A percentile compares a stretch with the other conserved stretches of the same genome.
phyloP scores from a whole-genome alignment of 2,329 filamentous ascomycete genomes.

The Juglanconis oblonga region DNA sequence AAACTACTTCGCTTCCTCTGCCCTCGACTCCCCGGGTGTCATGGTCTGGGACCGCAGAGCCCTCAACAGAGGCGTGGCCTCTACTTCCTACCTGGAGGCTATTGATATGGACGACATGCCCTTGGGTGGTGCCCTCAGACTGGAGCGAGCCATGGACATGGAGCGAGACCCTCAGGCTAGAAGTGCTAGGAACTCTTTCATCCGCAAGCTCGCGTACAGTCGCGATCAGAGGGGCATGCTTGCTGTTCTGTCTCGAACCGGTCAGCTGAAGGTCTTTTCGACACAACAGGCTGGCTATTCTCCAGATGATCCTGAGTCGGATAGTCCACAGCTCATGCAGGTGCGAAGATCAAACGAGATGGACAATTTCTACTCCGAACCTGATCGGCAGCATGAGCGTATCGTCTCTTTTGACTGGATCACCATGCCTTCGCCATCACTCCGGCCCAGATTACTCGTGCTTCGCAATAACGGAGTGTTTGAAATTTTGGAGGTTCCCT shows the following conservation, averaged over 20 bases:
- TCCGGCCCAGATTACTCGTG: slow-evolving; percentile 57
- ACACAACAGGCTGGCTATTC: slow-evolving; percentile 51
- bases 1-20: slow-evolving; percentile 82
- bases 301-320: slow-evolving; percentile 36
- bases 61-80: slow-evolving; percentile 50
- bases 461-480: slow-evolving; percentile 59
- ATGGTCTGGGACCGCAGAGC: slow-evolving; percentile 76
- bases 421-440: slow-evolving; percentile 52
- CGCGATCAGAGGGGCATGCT: slow-evolving; percentile 60
- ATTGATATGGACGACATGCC: slow-evolving; percentile 60
- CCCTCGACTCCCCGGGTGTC: slow-evolving; percentile 69
- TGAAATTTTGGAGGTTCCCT: slow-evolving; percentile 61
- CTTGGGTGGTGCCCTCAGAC: slow-evolving; percentile 59
- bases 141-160: slow-evolving; percentile 56
- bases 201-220: slow-evolving; percentile 61
- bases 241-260: slow-evolving; percentile 59
- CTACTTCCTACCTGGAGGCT: slow-evolving; percentile 53
- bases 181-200: slow-evolving; percentile 54
- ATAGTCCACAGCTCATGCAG: slow-evolving; percentile 57
- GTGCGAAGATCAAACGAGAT: slow-evolving; percentile 60
- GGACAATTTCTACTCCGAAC: slow-evolving; percentile 55
- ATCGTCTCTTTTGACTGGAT: slow-evolving; percentile 70
- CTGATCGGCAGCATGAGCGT: slow-evolving; percentile 52
- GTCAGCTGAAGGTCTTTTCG: slow-evolving; percentile 60
- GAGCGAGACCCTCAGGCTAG: slow-evolving; percentile 45